Conservation (phyloP, 176 grass and related monocot species). For the Eragrostis nindensis region DNA sequence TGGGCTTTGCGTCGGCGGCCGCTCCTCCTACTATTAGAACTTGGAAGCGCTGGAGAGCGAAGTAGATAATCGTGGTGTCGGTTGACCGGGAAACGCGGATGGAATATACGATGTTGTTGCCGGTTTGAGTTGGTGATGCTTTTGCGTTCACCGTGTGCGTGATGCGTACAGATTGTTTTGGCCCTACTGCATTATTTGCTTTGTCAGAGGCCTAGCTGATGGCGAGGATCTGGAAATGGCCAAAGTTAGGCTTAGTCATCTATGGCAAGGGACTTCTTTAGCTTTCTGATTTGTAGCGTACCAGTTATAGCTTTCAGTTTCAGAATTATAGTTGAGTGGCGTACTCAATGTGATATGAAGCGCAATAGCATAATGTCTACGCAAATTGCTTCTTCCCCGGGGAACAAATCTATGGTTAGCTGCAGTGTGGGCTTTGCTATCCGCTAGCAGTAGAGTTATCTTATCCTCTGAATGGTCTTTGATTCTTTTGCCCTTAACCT, state of each 20-base stretch:
- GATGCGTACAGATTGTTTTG: neutral
- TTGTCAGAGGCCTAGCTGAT: neutral
- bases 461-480: neutral
- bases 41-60: neutral
- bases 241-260: conserved; percentile 16
- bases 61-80: neutral
- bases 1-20: neutral
- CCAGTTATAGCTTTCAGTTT: neutral
- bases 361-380: neutral
- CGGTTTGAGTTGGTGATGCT: neutral
- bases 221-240: neutral
- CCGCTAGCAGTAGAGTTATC: neutral
- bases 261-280: neutral
- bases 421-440: neutral
- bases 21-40: neutral
- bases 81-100: conserved; percentile 17
- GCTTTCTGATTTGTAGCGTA: neutral
- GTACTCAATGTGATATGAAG: neutral
- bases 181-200: neutral
- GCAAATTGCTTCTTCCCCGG: neutral
- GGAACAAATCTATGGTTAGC: neutral
- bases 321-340: neutral
- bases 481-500: neutral
- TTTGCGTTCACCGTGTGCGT: neutral
- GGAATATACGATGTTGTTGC: neutral